Base-by-base conservation (phyloP, 768 basidiomycete species). In the Sutorius australiensis region DNA sequence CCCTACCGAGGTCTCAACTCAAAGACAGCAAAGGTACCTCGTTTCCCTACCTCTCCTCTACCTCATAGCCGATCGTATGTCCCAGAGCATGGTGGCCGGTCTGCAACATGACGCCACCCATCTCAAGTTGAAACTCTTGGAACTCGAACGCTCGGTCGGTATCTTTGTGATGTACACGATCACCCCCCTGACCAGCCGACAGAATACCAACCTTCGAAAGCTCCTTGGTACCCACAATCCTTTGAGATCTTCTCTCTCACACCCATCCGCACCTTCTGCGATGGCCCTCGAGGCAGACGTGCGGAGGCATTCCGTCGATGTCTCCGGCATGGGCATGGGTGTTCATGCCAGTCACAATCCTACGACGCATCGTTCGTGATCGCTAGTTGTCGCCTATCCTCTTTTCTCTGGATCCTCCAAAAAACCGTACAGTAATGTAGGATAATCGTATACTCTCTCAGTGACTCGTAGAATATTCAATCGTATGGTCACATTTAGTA, bases 1-100 rank as follows among this genome's bases (percentile, higher is more conserved):
- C 78, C 79, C 1, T 86, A 83, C 65, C 81, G 76, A 46, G 87
- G 87, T 6, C 73, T 89, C n/a, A 87, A 89, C 62, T 81, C 80
- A 21, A 89, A 84, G 67, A 88, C 85, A 0, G 86, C 84, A 47
- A 89, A 87, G 77, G 87, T 86, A 51, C 41, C 34, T 19, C 4
- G n/a, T 39, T 24, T 45, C 12, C 17, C n/a, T 0, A 2, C 7
- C 42, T 11, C 21, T 19, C 5, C 37, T 21, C 34, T 19, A 7
- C 28, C 21, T 14, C 55, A n/a, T 19, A 17, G 8, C 50, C 12
- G 17, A 34, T 14, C 49, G 1, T 31, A 27, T 30, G 28, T 21
- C 6, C 3, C 50, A 89, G 87, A 86, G 85, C 57, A 87, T 87
- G 81, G 82, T 89, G 4, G 76, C 86, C 0, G 83, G 83, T 24